Base-by-base conservation (phyloP, 2,329 filamentous ascomycete genomes). In the Keithomyces neogunnii region DNA sequence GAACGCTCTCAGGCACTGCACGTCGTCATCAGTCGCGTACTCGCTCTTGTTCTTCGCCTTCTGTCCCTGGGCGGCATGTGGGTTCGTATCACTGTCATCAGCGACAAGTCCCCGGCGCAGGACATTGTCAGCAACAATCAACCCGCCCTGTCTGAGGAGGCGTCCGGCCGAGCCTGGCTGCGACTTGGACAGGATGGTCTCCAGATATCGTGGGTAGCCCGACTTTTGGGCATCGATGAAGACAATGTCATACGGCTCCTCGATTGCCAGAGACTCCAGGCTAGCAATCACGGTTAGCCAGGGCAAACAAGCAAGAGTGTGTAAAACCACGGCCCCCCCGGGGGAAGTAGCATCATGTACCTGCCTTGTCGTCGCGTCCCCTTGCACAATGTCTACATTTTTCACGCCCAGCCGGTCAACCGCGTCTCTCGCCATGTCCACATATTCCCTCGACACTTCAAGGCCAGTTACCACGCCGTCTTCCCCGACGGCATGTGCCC, bases 41-140 rank as follows among this genome's bases (percentile, higher is more conserved):
- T 55, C 58, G 45, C 55, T 56, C 31, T 39, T 48, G 38, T 55
- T 19, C 19, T 44, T 50, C 11, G 49, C 38, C 50, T 51, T 53
- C 40, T 28, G 50, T 38, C 50, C 56, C 28, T 47, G 11, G 30
- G 47, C 51, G 50, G 54, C 55, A 52, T 50, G 62, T 38, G 69
- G 69, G 55, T 73, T 71, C 10, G 64, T 64, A 9, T 63, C 57
- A 53, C 63, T 64, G 29, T 64, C 63, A 49, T 66, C 62, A 5
- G 71, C 74, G 3, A 78, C 70, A 5, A 76, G 63, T 7, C 66
- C 74, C 2, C 65, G 62, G 3, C 70, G 70, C 33, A 79, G 67
- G 47, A 74, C 67, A 51, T 79, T 79, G 60, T 79, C 76, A 1
- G 72, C 74, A 4, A 78, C 64, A 53, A 79, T 71, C 47, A 78